These are phyloP conservation scores for Lolium rigidum DNA, from an alignment of 176 grass and related monocot species.

Conservation along the genomic window DNA sequence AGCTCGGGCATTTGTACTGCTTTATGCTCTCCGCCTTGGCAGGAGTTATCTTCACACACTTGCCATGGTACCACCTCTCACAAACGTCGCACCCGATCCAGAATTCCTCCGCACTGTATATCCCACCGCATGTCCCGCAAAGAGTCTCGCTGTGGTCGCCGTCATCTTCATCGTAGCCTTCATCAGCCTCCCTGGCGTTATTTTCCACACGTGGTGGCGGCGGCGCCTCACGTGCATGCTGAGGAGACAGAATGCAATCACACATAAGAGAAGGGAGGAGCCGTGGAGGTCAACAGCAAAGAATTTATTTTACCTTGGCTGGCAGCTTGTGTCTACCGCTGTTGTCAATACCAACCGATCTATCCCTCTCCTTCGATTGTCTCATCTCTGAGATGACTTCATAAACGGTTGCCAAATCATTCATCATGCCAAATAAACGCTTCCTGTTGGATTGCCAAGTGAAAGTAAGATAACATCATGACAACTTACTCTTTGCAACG, in stretches of 20 bases:
- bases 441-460: slow-evolving; percentile 62
- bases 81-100: slow-evolving; percentile 97
- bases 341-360: slow-evolving; percentile 59
- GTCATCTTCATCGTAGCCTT: slow-evolving; percentile 83
- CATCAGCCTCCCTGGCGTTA: slow-evolving; percentile 57
- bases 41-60: slow-evolving; percentile 97
- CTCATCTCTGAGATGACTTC: slow-evolving; percentile 72
- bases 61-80: slow-evolving; percentile 94
- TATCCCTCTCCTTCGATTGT: slow-evolving; percentile 71
- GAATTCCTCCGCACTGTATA: slow-evolving; percentile 84
- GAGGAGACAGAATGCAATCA: slow-evolving; percentile 3
- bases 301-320: slow-evolving; percentile 61
- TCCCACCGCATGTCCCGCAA: slow-evolving; percentile 84
- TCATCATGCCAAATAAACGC: slow-evolving; percentile 90
- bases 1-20: slow-evolving; percentile 98
- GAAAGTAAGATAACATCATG: slow-evolving; percentile 14
- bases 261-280: not conserved
- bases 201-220: slow-evolving; percentile 48
- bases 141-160: slow-evolving; percentile 91
- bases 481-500: not conserved
- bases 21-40: slow-evolving; percentile 97
- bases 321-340: slow-evolving; percentile 75
- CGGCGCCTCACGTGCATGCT: slow-evolving; percentile 67
- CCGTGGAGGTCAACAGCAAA: not conserved
- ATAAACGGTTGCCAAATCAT: slow-evolving; percentile 88